Percentiles rank a stretch among this genome's conserved stretches.
Evolutionary conservation across 148 eudicot genomes (phyloP).

Genomic region (Cornus kousa): DNA sequence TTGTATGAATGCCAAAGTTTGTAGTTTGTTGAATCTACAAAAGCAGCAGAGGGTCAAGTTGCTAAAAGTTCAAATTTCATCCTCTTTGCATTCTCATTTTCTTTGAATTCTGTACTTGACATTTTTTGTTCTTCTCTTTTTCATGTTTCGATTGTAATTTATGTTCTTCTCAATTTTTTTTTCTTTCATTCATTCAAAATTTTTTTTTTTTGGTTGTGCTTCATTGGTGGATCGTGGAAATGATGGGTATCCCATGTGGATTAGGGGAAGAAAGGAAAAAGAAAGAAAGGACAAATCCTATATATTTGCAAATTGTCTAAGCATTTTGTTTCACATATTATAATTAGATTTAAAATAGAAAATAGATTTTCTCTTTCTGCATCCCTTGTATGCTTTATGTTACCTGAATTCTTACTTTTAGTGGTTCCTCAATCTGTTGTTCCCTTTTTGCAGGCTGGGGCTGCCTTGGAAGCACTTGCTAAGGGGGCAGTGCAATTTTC

Average conservation of each 20-base stretch:
- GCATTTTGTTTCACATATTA: not conserved
- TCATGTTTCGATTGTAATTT: not conserved
- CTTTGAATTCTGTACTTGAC: too few relatives aligned
- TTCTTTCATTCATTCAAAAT: too few relatives aligned
- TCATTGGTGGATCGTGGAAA: not conserved
- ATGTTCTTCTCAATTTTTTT: too few relatives aligned
- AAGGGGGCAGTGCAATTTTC: slow-evolving; percentile 92
- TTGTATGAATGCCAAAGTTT: not conserved
- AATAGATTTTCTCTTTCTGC: not conserved
- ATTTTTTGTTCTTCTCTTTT: not conserved
- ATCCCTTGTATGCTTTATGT: not conserved
- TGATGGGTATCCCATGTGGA: not conserved
- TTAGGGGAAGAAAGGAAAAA: not conserved
- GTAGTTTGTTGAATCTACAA: not conserved
- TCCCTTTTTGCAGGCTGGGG: slow-evolving; percentile 54
- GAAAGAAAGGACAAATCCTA: not conserved
- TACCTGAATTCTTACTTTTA: not conserved
- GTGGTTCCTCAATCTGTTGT: not conserved
- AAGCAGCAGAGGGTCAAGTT: not conserved
- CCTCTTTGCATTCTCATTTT: not conserved
- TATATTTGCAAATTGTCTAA: not conserved
- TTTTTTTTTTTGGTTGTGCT: not conserved
- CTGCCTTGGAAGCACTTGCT: slow-evolving; percentile 94
- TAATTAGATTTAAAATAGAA: not conserved
- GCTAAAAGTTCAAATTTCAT: not conserved